A percentile compares a stretch with the other conserved stretches of the same genome.
These are phyloP conservation scores for Zostera marina DNA, from an alignment of 116 monocot species.

Conservation along the genomic window DNA sequence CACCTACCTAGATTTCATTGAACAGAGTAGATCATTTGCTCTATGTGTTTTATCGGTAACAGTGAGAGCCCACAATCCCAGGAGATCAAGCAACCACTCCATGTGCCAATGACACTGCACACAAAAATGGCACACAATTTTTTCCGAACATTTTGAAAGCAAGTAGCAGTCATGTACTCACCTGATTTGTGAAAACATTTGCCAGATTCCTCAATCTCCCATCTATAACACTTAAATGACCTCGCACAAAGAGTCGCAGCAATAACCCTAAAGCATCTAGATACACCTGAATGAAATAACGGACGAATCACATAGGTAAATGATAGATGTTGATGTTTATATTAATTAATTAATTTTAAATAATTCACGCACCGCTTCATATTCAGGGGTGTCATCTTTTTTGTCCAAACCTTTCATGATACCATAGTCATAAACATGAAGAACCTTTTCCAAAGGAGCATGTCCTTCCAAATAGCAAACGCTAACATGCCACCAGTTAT, in stretches of 20 bases:
- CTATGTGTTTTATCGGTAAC: slow-evolving; percentile 17
- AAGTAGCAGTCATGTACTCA: no score
- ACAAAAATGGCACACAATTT: not conserved
- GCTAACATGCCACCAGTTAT: slow-evolving; percentile 96
- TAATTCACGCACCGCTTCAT: slow-evolving; percentile 44
- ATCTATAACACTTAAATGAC: slow-evolving; percentile 16
- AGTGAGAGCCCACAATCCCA: slow-evolving; percentile 62
- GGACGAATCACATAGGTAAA: no score
- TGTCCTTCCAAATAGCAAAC: slow-evolving; percentile 85
- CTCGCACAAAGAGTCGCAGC: slow-evolving; percentile 36
- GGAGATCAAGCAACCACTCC: slow-evolving; percentile 68
- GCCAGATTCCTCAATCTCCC: slow-evolving; percentile 26
- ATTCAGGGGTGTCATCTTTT: slow-evolving; percentile 24
- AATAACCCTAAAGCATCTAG: slow-evolving; percentile 76
- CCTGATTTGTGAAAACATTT: slow-evolving; percentile 35
- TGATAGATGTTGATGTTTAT: not conserved
- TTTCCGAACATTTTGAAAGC: not conserved
- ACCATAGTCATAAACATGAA: slow-evolving; percentile 45
- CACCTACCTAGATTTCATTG: slow-evolving; percentile 19
- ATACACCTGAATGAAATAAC: slow-evolving; percentile 82
- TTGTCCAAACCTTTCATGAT: slow-evolving; percentile 62
- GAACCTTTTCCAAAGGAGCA: slow-evolving; percentile 43
- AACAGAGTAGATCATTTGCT: slow-evolving; percentile 39
- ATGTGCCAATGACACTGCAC: slow-evolving; percentile 34
- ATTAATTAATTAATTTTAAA: not conserved